These are phyloP conservation scores for Botryotinia convoluta DNA, from an alignment of 2,329 filamentous ascomycete species.

Conservation along the genomic window DNA sequence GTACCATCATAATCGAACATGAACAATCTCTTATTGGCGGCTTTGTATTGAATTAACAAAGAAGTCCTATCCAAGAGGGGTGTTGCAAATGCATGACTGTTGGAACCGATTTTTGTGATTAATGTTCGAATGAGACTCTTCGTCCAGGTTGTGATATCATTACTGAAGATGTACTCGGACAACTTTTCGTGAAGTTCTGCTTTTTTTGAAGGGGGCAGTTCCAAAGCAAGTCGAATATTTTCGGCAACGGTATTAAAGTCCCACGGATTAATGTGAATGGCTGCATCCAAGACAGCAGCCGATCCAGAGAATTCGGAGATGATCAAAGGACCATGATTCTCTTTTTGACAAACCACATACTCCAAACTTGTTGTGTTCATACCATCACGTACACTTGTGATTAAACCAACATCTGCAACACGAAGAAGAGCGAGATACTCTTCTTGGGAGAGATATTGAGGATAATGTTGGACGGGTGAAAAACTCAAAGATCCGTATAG, in stretches of 20 bases:
- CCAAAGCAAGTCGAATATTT: constrained; percentile 77
- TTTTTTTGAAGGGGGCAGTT: constrained; percentile 67
- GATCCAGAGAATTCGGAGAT: constrained; percentile 96
- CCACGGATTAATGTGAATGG: constrained; percentile 97
- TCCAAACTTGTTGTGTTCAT: constrained; percentile 98
- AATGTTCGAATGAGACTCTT: constrained; percentile 75
- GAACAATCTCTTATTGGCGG: constrained; percentile 77
- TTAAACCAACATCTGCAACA: constrained; percentile 85
- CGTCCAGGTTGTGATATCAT: constrained; percentile 86
- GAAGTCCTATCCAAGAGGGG: constrained; percentile 75
- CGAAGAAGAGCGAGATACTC: constrained; percentile 95
- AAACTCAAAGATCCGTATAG: constrained; percentile 84
- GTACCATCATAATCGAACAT: constrained; percentile 99
- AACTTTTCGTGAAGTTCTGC: constrained; percentile 68
- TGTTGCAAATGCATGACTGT: constrained; percentile 72
- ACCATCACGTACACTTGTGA: constrained; percentile 92
- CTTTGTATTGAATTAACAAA: constrained; percentile 71
- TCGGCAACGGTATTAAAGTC: constrained; percentile 80
- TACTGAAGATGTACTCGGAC: constrained; percentile 79
- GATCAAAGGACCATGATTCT: constrained; percentile 82
- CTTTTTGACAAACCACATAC: constrained; percentile 88
- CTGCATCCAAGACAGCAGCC: constrained; percentile 77
- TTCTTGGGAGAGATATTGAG: constrained; percentile 83
- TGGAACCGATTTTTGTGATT: constrained; percentile 74
- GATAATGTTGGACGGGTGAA: constrained; percentile 90